These are phyloP conservation scores for Cyberlindnera veronae DNA, from an alignment of 805 yeast genomes.

Conservation along the genomic window DNA sequence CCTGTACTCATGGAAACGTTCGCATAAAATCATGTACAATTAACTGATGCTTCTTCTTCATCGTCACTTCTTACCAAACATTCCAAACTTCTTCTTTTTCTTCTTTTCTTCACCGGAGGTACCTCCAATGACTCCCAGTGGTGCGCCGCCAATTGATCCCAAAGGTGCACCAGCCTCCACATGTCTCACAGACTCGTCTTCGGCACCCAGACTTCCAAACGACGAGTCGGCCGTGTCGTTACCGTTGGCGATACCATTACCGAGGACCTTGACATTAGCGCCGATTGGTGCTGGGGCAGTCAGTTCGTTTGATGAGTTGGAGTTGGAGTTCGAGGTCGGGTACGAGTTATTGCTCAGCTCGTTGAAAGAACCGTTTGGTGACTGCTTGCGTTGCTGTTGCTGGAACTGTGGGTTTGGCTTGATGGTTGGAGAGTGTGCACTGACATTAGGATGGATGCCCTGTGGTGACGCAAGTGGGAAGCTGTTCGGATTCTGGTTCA, in stretches of 20 bases:
- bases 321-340: slow-evolving; percentile 8
- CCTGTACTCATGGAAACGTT: no score
- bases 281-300: not conserved
- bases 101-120: slow-evolving; percentile 1
- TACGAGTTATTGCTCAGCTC: slow-evolving; percentile 6
- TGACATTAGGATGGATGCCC: not conserved
- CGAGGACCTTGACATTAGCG: not conserved
- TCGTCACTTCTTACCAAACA: slow-evolving; percentile 17
- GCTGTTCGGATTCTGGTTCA: slow-evolving; percentile 3
- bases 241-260: not conserved
- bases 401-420: slow-evolving; percentile 14
- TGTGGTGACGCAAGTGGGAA: no score
- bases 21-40: no score
- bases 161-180: slow-evolving; percentile 9
- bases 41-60: no score
- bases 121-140: slow-evolving; percentile 4
- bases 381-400: slow-evolving; percentile 5
- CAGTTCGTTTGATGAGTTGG: slow-evolving; percentile 11
- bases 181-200: slow-evolving; percentile 10
- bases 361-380: slow-evolving; percentile 5
- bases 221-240: slow-evolving; percentile 8
- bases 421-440: slow-evolving; percentile 11
- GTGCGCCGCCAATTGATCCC: slow-evolving; percentile 3
- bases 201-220: slow-evolving; percentile 7
- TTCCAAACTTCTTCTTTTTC: slow-evolving; percentile 22